A percentile compares a stretch with the other conserved stretches of the same genome.
These are phyloP conservation scores for Oemleria cerasiformis DNA, from an alignment of 306 rosid genomes.

Conservation along the genomic window DNA sequence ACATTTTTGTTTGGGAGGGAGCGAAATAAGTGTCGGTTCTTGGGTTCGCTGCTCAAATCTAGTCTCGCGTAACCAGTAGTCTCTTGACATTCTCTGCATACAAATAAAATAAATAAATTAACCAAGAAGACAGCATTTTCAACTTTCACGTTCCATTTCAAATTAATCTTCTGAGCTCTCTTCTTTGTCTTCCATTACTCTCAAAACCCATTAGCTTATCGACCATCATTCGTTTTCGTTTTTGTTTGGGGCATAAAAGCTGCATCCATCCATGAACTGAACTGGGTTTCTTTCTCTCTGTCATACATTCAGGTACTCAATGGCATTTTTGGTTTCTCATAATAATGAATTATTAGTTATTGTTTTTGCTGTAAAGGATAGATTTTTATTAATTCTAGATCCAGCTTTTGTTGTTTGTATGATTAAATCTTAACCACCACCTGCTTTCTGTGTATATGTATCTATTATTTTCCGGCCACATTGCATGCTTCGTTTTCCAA, in stretches of 20 bases:
- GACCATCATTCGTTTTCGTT: not conserved
- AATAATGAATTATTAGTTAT: not conserved
- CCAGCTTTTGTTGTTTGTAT: not conserved
- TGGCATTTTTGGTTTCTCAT: not conserved
- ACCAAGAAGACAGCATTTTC: not conserved
- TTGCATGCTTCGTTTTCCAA: not conserved
- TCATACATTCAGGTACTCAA: constrained; percentile 22
- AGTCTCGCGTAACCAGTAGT: constrained; percentile 4
- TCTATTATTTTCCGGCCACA: not conserved
- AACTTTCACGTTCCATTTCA: not conserved
- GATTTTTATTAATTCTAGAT: not conserved
- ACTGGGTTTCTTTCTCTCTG: constrained; percentile 18
- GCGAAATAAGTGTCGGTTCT: constrained; percentile 55
- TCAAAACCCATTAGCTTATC: constrained; percentile 6
- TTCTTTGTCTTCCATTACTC: not conserved
- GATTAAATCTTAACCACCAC: not conserved
- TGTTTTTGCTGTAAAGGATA: not conserved
- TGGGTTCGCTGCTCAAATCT: constrained; percentile 31
- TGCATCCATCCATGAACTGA: not conserved
- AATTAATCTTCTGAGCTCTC: too few species aligned
- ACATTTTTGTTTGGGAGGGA: not conserved
- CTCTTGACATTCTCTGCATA: not conserved
- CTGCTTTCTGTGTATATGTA: not conserved
- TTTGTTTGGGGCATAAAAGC: constrained; percentile 9
- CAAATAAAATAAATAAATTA: not conserved